Conservation (phyloP, 1,284 basidiomycete species). For the Trichosporon sp. region DNA sequence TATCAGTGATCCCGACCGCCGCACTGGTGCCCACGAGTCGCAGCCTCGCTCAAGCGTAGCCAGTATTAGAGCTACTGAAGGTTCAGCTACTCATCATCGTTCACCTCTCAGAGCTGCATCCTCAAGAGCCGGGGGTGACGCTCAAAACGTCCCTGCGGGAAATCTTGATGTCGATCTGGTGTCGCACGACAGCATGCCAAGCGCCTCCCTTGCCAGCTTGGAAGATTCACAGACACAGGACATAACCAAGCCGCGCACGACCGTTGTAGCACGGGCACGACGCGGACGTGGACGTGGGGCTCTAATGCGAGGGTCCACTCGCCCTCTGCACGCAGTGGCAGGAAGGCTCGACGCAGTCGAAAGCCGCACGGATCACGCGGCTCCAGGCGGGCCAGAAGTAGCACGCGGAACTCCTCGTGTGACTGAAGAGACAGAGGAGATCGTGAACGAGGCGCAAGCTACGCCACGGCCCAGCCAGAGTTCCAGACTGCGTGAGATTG, state of each 20-base stretch:
- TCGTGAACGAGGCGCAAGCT: not conserved
- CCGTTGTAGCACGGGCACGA: not conserved
- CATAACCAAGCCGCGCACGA: not conserved
- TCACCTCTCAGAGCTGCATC: no score
- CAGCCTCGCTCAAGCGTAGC: no score
- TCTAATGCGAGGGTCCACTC: not conserved
- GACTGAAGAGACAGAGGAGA: not conserved
- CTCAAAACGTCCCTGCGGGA: not conserved
- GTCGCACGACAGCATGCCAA: not conserved
- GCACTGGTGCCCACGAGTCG: no score
- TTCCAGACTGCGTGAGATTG: not conserved
- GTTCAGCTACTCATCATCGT: no score
- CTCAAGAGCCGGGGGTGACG: no score
- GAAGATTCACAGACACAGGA: not conserved
- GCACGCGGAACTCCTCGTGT: not conserved
- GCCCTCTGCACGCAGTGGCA: not conserved
- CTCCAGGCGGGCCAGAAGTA: not conserved
- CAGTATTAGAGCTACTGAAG: no score
- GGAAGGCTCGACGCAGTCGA: not conserved
- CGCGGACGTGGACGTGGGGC: not conserved
- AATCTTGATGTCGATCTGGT: not conserved
- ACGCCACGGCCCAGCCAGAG: not conserved
- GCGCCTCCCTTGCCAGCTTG: not conserved
- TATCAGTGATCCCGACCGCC: no score
- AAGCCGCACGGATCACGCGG: not conserved